A percentile compares a stretch with the other conserved stretches of the same genome.
phyloP scores from a whole-genome alignment of 139 green algal genomes.

The Coelastrella sp. region DNA sequence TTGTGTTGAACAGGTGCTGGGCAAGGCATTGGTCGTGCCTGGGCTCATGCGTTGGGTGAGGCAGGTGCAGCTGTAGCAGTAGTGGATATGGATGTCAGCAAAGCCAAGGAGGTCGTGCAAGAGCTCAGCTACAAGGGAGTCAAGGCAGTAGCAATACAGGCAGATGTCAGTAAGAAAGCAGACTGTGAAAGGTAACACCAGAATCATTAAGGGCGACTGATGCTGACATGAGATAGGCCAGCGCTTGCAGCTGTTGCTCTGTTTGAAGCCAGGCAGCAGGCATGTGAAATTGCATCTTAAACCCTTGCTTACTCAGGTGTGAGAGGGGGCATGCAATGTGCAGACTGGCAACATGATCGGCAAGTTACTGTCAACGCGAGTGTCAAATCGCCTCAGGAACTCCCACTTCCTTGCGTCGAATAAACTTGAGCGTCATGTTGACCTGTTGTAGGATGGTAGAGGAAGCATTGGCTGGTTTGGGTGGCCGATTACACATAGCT shows the following conservation, averaged over 20 bases:
- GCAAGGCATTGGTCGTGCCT: constrained; percentile 67
- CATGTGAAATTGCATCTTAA: not conserved
- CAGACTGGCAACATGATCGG: no score
- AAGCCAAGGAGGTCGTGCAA: constrained; percentile 50
- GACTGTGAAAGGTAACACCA: constrained; percentile 50
- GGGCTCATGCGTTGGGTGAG: constrained; percentile 67
- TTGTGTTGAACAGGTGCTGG: constrained; percentile 53
- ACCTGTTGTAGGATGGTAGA: constrained; percentile 56
- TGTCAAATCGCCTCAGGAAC: no score
- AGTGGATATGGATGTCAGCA: constrained; percentile 58
- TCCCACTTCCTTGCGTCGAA: not conserved
- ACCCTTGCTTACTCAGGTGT: no score
- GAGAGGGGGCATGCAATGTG: no score
- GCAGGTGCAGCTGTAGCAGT: constrained; percentile 64
- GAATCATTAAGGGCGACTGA: no score
- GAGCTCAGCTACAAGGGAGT: constrained; percentile 63
- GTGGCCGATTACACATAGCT: constrained; percentile 56
- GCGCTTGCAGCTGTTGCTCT: not conserved
- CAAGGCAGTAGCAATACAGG: constrained; percentile 47
- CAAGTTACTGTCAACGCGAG: no score
- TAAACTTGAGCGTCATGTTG: not conserved
- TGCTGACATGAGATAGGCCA: not conserved
- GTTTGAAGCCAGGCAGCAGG: not conserved
- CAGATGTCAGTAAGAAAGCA: constrained; percentile 54
- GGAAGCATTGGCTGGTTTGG: constrained; percentile 44